phyloP scores from a whole-genome alignment of 1,284 basidiomycete genomes.

The Uromyces viciae-fabae region DNA sequence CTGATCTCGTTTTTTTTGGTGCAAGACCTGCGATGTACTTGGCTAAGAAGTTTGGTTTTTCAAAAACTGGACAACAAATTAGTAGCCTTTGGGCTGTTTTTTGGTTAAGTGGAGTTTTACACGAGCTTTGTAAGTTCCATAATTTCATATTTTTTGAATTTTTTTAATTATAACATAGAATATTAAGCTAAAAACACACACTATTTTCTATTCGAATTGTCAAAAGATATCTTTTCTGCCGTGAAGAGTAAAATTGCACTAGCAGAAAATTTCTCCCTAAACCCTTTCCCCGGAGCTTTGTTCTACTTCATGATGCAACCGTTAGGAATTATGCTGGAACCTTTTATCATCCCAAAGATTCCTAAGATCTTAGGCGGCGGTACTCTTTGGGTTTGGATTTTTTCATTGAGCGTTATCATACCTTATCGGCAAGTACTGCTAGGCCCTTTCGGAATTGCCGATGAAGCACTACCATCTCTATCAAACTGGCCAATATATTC shows the following conservation, averaged over 20 bases:
- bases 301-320: slow-evolving; percentile 35
- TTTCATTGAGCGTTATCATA: slow-evolving; percentile 7
- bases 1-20: slow-evolving; percentile 21
- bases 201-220: neutral
- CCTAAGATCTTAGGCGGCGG: slow-evolving; percentile 13
- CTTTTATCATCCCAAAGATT: slow-evolving; percentile 31
- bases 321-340: slow-evolving; percentile 29
- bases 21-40: slow-evolving; percentile 1
- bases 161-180: neutral
- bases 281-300: slow-evolving; percentile 15
- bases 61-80: slow-evolving; percentile 12
- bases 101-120: slow-evolving; percentile 24
- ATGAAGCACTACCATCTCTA: neutral
- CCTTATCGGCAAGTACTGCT: slow-evolving; percentile 7
- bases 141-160: neutral
- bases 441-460: neutral
- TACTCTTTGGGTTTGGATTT: slow-evolving; percentile 24
- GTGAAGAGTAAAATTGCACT: neutral
- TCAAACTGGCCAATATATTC: neutral
- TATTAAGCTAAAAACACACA: no score
- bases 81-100: slow-evolving; percentile 18
- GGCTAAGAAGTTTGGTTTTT: neutral
- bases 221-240: neutral
- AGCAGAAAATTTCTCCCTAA: neutral
- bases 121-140: slow-evolving; percentile 25